These are phyloP conservation scores for Phlegmacium glaucopus DNA, from an alignment of 768 basidiomycete genomes.

Conservation along the genomic window DNA sequence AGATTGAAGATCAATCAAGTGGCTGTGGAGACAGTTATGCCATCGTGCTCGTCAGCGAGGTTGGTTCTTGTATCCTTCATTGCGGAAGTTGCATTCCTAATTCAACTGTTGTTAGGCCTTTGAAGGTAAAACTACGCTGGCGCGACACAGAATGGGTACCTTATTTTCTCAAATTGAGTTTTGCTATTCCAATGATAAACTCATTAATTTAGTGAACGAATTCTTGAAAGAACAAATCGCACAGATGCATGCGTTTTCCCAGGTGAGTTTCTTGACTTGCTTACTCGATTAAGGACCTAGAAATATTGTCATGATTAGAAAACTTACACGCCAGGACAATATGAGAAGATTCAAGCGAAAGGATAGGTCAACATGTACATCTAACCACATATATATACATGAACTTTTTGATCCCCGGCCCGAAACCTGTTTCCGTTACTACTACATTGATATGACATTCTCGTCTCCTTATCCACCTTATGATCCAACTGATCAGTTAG, in stretches of 20 bases:
- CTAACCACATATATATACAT: background rate
- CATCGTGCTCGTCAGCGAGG: conserved; percentile 75
- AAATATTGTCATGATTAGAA: conserved; percentile 40
- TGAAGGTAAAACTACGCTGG: conserved; percentile 78
- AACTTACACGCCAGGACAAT: conserved; percentile 38
- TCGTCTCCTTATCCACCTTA: conserved; percentile 60
- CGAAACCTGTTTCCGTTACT: background rate
- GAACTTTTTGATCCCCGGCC: background rate
- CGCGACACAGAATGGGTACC: conserved; percentile 67
- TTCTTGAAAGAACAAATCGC: conserved; percentile 70
- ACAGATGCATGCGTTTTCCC: conserved; percentile 85
- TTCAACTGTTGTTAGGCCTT: conserved; percentile 48
- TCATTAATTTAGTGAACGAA: conserved; percentile 59
- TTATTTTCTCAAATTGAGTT: conserved; percentile 6
- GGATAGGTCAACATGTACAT: background rate
- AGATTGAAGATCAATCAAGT: conserved; percentile 74
- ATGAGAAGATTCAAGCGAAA: conserved; percentile 15
- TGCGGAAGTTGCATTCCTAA: background rate
- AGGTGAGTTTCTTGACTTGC: conserved; percentile 42
- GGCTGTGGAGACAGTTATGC: conserved; percentile 82
- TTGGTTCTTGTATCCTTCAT: conserved; percentile 25
- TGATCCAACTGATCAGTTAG: conserved; percentile 65
- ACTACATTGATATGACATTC: conserved; percentile 15
- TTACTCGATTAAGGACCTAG: background rate
- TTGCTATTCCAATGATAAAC: conserved; percentile 2